Percentiles rank a stretch among this genome's conserved stretches.
Evolutionary conservation across 225 moss, liverwort and hornwort species (phyloP).

Genomic region (Pseudoscleropodium purum): DNA sequence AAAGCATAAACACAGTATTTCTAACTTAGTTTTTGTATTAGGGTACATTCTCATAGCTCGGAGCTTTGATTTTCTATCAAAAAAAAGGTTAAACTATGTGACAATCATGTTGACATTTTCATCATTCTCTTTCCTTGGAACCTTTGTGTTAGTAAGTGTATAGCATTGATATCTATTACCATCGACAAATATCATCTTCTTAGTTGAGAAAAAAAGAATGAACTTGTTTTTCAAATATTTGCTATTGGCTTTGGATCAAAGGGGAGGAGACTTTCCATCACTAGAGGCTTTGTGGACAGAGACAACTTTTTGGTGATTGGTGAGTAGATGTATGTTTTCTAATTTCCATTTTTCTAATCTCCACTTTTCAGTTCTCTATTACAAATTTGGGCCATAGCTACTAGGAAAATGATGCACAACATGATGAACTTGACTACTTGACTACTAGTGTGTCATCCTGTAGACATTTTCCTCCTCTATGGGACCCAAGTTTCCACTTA

Average conservation of each 20-base stretch:
- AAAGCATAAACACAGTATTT: neutral
- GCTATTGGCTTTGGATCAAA: neutral
- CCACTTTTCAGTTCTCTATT: neutral
- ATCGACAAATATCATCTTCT: neutral
- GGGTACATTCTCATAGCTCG: neutral
- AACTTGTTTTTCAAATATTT: neutral
- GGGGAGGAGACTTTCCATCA: too few species aligned
- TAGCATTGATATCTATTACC: too few species aligned
- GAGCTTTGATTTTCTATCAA: neutral
- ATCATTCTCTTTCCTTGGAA: neutral
- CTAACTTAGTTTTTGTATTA: neutral
- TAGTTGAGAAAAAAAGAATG: accelerated
- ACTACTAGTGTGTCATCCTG: neutral
- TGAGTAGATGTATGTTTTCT: neutral
- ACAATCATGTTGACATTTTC: neutral
- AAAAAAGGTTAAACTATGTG: too few species aligned
- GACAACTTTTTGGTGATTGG: neutral
- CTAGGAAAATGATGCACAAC: accelerated
- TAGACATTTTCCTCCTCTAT: neutral
- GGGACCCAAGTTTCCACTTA: too few species aligned
- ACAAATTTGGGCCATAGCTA: accelerated
- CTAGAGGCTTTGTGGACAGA: too few species aligned
- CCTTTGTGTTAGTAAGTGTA: neutral
- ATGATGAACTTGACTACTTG: neutral
- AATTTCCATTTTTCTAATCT: too few species aligned